phyloP scores from a whole-genome alignment of 2,329 filamentous ascomycete species.

The Fusarium chlamydosporum region DNA sequence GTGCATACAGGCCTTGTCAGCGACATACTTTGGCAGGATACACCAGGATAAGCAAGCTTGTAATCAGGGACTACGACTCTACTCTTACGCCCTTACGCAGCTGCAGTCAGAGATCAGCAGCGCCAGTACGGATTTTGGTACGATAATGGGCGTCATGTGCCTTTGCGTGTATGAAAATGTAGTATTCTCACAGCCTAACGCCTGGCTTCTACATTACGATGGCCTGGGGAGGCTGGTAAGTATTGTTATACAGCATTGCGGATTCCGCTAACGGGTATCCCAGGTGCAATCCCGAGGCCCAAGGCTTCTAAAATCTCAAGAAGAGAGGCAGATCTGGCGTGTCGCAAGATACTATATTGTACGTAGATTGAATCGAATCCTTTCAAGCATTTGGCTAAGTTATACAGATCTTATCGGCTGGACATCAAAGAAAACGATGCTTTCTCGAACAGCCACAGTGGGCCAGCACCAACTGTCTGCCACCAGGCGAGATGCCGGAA shows the following conservation, averaged over 20 bases:
- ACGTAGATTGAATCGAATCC: fast-evolving
- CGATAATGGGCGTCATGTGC: conserved; percentile 27
- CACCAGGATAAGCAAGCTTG: conserved; percentile 20
- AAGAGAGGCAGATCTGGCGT: conserved; percentile 25
- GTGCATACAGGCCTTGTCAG: conserved; percentile 24
- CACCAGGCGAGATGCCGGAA: conserved; percentile 5
- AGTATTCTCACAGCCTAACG: conserved; percentile 26
- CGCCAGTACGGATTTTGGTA: conserved; percentile 10
- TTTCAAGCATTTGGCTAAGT: not conserved
- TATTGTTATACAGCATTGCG: fast-evolving
- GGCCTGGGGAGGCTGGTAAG: conserved; percentile 27
- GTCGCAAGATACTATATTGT: conserved; percentile 25
- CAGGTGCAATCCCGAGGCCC: conserved; percentile 35
- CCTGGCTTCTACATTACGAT: conserved; percentile 37
- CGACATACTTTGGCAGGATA: conserved; percentile 30
- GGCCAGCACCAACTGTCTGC: conserved; percentile 3
- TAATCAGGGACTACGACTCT: conserved; percentile 15
- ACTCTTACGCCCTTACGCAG: conserved; percentile 27
- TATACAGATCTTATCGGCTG: conserved; percentile 27
- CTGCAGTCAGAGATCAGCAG: conserved; percentile 23
- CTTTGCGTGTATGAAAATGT: conserved; percentile 36
- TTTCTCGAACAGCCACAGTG: conserved; percentile 37
- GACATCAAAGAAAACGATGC: conserved; percentile 26
- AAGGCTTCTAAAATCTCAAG: not conserved
- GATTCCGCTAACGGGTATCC: not conserved